phyloP scores from a whole-genome alignment of 768 basidiomycete genomes.

The Collybia nuda region DNA sequence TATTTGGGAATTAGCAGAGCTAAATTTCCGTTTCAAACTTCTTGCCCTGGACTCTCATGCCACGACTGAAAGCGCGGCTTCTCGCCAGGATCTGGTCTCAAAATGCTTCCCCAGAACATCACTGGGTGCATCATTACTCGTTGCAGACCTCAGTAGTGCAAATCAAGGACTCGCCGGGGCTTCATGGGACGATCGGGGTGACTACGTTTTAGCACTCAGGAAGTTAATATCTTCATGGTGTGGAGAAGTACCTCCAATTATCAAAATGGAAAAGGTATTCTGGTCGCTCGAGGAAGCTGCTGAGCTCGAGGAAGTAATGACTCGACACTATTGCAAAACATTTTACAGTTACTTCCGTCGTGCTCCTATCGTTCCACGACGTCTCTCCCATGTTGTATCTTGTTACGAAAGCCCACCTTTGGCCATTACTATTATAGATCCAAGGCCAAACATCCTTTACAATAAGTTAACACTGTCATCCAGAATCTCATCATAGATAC shows the following conservation, averaged over 20 bases:
- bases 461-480: too few relatives aligned
- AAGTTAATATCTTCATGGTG: not conserved
- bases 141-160: not conserved
- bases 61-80: not conserved
- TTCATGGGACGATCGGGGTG: not conserved
- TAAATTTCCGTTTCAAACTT: constrained; percentile 18
- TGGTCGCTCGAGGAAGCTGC: not conserved
- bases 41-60: constrained; percentile 15
- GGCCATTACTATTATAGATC: not conserved
- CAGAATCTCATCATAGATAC: too few relatives aligned
- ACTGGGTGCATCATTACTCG: not conserved
- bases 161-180: constrained; percentile 9
- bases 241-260: not conserved
- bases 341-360: not conserved
- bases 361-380: not conserved
- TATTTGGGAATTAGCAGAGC: constrained; percentile 17
- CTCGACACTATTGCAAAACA: not conserved
- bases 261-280: not conserved
- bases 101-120: not conserved
- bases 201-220: not conserved
- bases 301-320: not conserved
- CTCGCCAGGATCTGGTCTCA: not conserved
- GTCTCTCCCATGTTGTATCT: not conserved
- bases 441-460: not conserved
- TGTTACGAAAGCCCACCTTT: not conserved